These are phyloP conservation scores for Trichoderma koningiopsis DNA, from an alignment of 2,329 filamentous ascomycete species.

Conservation along the genomic window DNA sequence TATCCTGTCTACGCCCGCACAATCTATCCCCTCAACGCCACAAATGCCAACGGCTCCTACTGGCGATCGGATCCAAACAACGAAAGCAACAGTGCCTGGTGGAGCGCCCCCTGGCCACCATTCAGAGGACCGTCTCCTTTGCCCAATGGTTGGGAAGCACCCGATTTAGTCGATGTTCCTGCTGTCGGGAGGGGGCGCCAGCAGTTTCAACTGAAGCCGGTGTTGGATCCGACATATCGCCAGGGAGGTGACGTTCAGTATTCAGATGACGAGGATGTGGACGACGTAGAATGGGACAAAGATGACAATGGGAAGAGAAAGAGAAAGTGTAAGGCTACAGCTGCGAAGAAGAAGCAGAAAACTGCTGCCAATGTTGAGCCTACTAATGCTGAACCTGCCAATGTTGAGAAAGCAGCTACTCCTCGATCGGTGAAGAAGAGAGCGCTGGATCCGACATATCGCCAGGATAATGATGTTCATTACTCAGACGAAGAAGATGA, in stretches of 20 bases:
- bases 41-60: conserved; percentile 28
- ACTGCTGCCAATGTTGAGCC: background rate
- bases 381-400: background rate
- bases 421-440: background rate
- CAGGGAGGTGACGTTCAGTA: conserved; percentile 29
- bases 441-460: conserved; percentile 29
- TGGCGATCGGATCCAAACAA: conserved; percentile 41
- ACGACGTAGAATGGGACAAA: conserved; percentile 26
- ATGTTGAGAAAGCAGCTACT: background rate
- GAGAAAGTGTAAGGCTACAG: background rate
- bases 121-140: conserved; percentile 31
- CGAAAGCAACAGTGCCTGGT: conserved; percentile 32
- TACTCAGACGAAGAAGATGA: conserved; percentile 30
- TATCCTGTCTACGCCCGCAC: conserved; percentile 37
- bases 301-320: conserved; percentile 19
- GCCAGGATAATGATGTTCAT: conserved; percentile 27
- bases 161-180: conserved; percentile 21
- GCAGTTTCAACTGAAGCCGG: conserved; percentile 9
- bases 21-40: conserved; percentile 33
- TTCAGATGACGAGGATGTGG: conserved; percentile 28
- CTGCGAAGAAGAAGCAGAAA: background rate
- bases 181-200: background rate
- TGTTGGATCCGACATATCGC: conserved; percentile 29
- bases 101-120: conserved; percentile 37
- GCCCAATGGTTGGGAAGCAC: conserved; percentile 30